Evolutionary conservation across 257 asterid genomes (phyloP), one percentile per base, ranked within the genome.

Genomic region (Craterostigma plantagineum): DNA sequence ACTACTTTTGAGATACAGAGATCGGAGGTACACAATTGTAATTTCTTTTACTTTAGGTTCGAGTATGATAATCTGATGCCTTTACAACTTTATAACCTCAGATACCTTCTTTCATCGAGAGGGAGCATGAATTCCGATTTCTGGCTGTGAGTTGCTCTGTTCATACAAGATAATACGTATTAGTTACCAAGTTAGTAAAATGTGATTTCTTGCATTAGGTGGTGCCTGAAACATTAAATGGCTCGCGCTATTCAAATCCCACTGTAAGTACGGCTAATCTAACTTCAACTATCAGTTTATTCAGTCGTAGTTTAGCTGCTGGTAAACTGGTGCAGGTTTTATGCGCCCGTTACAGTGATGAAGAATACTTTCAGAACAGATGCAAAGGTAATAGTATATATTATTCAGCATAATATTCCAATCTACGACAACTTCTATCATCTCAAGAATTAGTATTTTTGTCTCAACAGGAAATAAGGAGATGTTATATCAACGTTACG

Each of bases 11-110:
- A 87, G 70, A 87, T 87, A 52, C 86, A 30, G 67, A 72, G 68
- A 72, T 82, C 93, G 8, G 84, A 79, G 95, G 98, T 87, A 82
- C n/a, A n/a, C n/a, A n/a, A n/a, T n/a, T n/a, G n/a, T n/a, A n/a
- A n/a, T n/a, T n/a, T n/a, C n/a, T n/a, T n/a, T n/a, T n/a, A n/a
- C n/a, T n/a, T n/a, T n/a, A n/a, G n/a, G n/a, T n/a, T n/a, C n/a
- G n/a, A n/a, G n/a, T n/a, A n/a, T n/a, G n/a, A n/a, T n/a, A n/a
- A n/a, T n/a, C n/a, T n/a, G n/a, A n/a, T n/a, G 13, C 34, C 49
- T 15, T 38, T 15, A 63, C 50, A 27, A 59, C 56, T 3, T 60
- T 48, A 49, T 54, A 48, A 60, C 45, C 8, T 64, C 79, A 87
- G 98, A 72, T 87, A 62, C 81, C 95, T 34, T 56, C 95, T 36